Evolutionary conservation across 441 rosid species (phyloP).

Genomic region (Pelargonium australe): DNA sequence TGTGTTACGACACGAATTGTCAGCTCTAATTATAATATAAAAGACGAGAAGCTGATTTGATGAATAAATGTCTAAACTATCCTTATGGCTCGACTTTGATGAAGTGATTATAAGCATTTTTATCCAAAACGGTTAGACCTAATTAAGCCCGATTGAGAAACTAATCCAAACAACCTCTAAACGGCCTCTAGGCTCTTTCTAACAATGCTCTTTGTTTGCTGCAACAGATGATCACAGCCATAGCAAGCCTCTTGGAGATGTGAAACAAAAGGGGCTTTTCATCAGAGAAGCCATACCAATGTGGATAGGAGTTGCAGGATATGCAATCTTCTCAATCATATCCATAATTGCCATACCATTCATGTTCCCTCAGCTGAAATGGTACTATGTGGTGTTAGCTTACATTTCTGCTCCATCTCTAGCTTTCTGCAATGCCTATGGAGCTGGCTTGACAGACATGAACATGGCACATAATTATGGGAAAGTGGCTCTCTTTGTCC

Average conservation of each 20-base stretch:
- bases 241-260: conserved; percentile 28
- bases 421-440: conserved; percentile 94
- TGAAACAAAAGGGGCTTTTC: conserved; percentile 56
- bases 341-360: conserved; percentile 63
- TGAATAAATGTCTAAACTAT: too few species aligned
- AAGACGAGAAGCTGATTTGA: too few species aligned
- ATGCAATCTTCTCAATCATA: conserved; percentile 47
- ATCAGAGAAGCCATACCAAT: conserved; percentile 65
- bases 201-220: conserved; percentile 14
- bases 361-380: conserved; percentile 81
- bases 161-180: too few species aligned
- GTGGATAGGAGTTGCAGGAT: conserved; percentile 75
- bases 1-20: too few species aligned
- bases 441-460: conserved; percentile 93
- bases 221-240: conserved; percentile 24
- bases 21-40: too few species aligned
- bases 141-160: too few species aligned
- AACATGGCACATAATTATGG: conserved; percentile 95
- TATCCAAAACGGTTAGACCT: too few species aligned
- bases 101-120: too few species aligned
- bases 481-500: conserved; percentile 74
- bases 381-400: conserved; percentile 78
- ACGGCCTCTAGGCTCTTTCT: background rate
- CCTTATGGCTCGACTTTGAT: too few species aligned
- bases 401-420: conserved; percentile 79